phyloP scores from a whole-genome alignment of 2,329 filamentous ascomycete species.

The Nannizziopsis barbatae region DNA sequence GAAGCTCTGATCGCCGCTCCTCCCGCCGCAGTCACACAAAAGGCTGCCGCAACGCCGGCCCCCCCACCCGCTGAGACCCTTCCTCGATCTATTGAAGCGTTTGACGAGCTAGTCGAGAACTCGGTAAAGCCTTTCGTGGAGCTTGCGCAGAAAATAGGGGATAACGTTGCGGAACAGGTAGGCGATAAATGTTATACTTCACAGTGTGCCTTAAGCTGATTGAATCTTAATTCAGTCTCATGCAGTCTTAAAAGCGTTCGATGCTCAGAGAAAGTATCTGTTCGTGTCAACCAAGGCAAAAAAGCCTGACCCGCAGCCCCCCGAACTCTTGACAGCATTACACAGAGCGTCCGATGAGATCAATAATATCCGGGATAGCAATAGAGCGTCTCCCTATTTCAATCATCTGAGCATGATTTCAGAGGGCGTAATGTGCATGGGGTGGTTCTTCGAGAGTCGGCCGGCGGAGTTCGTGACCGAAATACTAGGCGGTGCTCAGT shows the following conservation, averaged over 20 bases:
- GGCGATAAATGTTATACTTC: slow-evolving; percentile 16
- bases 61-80: slow-evolving; percentile 48
- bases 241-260: slow-evolving; percentile 56
- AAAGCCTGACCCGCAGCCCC: slow-evolving; percentile 68
- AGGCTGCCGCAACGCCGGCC: slow-evolving; percentile 25
- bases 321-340: slow-evolving; percentile 72
- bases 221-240: slow-evolving; percentile 34
- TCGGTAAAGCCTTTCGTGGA: slow-evolving; percentile 69
- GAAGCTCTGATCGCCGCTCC: slow-evolving; percentile 17
- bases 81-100: slow-evolving; percentile 73
- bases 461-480: slow-evolving; percentile 80
- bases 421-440: slow-evolving; percentile 78
- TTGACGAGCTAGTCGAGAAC: slow-evolving; percentile 63
- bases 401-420: slow-evolving; percentile 78
- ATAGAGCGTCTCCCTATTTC: slow-evolving; percentile 62
- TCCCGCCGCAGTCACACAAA: slow-evolving; percentile 20
- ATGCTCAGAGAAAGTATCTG: slow-evolving; percentile 76
- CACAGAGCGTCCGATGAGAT: slow-evolving; percentile 72
- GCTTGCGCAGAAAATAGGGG: slow-evolving; percentile 66
- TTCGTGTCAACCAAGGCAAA: slow-evolving; percentile 81
- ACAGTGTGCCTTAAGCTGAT: not conserved
- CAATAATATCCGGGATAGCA: slow-evolving; percentile 68
- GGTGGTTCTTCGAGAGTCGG: slow-evolving; percentile 79
- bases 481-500: slow-evolving; percentile 71
- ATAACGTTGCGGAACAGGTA: slow-evolving; percentile 69